Base-by-base conservation (phyloP, 176 grass and related monocot genomes). In the Lolium perenne region DNA sequence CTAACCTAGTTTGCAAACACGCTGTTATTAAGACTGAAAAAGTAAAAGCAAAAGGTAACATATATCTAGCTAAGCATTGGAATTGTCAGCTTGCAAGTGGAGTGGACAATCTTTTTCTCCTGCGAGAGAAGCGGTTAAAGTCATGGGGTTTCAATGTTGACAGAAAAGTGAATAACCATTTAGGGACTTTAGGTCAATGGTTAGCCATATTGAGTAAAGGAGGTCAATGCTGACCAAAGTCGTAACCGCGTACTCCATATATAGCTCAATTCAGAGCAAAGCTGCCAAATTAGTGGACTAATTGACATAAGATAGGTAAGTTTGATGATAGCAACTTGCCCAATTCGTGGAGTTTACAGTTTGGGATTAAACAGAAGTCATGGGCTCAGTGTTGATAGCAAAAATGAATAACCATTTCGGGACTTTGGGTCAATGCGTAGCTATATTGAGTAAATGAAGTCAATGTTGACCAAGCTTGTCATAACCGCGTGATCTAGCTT, bases 61-160 rank as follows among this genome's bases (percentile, higher is more conserved):
- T 61, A 43, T 61, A 45, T 73, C 53, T 7, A 38, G 46, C 58
- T 57, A 57, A 74, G 68, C 46, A 58, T 68, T 63, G 60, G 25
- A 23, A 23, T 74, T 74, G 56, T 82, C 80, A 71, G 57, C 80
- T 63, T 80, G 80, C 89, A 60, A 91, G 84, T 87, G 84, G 57
- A 87, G 74, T 80, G 80, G 80, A 80, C 38, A 47, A 75, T 83
- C 68, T 80, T 80, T 77, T 69, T n/a, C 85, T 80, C 51, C 75
- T 49, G 64, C 38, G 58, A 43, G 20, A 54, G 64, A 78, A 74
- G 66, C 38, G 67, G 75, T 83, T 87, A 74, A 87, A 79, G 74
- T 45, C 66, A 14, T 50, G 50, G 50, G 38, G 0, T 45, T 14
- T 3, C 1, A 8, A 22, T 55, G 48, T n/a, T 51, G 76, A 32